These are phyloP conservation scores for Chaetomiaceae sp. DNA, from an alignment of 2,329 filamentous ascomycete species.

Conservation along the genomic window DNA sequence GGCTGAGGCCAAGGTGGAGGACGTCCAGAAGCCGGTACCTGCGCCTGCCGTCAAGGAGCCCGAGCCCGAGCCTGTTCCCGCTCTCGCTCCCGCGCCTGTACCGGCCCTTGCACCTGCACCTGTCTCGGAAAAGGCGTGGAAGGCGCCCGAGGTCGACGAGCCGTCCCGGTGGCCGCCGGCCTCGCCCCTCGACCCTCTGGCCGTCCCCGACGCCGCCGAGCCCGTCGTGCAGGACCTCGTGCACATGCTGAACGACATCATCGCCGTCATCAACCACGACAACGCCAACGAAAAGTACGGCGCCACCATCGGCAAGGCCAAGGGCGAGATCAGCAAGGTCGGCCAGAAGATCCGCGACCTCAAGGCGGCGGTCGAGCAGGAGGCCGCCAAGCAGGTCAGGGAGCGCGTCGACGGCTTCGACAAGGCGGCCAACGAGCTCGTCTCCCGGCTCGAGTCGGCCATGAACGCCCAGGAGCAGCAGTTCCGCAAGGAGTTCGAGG, in stretches of 20 bases:
- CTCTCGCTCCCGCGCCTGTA: conserved; percentile 19
- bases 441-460: conserved; percentile 77
- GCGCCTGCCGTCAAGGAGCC: conserved; percentile 12
- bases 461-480: conserved; percentile 75
- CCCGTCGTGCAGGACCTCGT: conserved; percentile 89
- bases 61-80: not conserved
- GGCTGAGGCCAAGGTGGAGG: conserved; percentile 29
- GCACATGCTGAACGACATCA: conserved; percentile 93
- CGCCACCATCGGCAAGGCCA: conserved; percentile 76
- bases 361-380: conserved; percentile 63
- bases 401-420: conserved; percentile 76
- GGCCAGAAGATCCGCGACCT: conserved; percentile 72
- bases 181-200: conserved; percentile 71
- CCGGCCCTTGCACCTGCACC: too few species aligned
- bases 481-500: conserved; percentile 83
- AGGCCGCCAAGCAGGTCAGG: conserved; percentile 71
- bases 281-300: conserved; percentile 72
- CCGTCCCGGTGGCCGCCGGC: conserved; percentile 60
- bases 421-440: conserved; percentile 78
- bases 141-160: conserved; percentile 60
- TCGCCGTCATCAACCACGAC: conserved; percentile 87
- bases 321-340: conserved; percentile 73
- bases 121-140: conserved; percentile 42
- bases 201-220: conserved; percentile 71
- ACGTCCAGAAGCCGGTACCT: conserved; percentile 24